phyloP scores from a whole-genome alignment of 2,329 filamentous ascomycete species.

The Mycocentrospora acerina region DNA sequence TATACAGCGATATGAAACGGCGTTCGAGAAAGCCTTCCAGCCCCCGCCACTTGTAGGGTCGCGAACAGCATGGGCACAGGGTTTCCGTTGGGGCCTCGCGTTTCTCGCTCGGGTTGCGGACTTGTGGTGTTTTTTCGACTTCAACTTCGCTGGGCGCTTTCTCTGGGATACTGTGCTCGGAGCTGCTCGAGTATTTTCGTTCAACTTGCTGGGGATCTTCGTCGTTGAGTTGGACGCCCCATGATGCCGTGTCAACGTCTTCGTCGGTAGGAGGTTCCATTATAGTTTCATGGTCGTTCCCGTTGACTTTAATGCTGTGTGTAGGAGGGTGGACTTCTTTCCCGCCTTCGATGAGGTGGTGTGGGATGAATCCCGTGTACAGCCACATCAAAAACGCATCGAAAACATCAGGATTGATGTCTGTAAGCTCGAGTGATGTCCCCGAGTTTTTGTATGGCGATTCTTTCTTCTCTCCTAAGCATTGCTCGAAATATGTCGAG shows the following conservation, averaged over 20 bases:
- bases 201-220: slow-evolving; percentile 21
- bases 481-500: slow-evolving; percentile 36
- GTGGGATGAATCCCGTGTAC: slow-evolving; percentile 40
- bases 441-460: slow-evolving; percentile 37
- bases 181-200: slow-evolving; percentile 9
- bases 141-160: slow-evolving; percentile 35
- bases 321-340: slow-evolving; percentile 34
- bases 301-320: slow-evolving; percentile 27
- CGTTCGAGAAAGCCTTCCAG: slow-evolving; percentile 41
- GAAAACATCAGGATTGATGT: slow-evolving; percentile 40
- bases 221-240: slow-evolving; percentile 37
- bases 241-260: slow-evolving; percentile 37
- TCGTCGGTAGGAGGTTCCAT: too few species aligned
- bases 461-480: slow-evolving; percentile 27
- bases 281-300: slow-evolving; percentile 16
- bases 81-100: slow-evolving; percentile 39
- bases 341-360: slow-evolving; percentile 39
- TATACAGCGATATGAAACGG: slow-evolving; percentile 38
- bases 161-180: slow-evolving; percentile 23
- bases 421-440: slow-evolving; percentile 31
- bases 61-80: slow-evolving; percentile 37
- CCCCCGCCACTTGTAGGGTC: slow-evolving; percentile 40
- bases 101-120: slow-evolving; percentile 35
- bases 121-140: slow-evolving; percentile 28
- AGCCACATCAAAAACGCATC: slow-evolving; percentile 42